Conservation (phyloP, 257 asterid genomes). For the Vinca minor region DNA sequence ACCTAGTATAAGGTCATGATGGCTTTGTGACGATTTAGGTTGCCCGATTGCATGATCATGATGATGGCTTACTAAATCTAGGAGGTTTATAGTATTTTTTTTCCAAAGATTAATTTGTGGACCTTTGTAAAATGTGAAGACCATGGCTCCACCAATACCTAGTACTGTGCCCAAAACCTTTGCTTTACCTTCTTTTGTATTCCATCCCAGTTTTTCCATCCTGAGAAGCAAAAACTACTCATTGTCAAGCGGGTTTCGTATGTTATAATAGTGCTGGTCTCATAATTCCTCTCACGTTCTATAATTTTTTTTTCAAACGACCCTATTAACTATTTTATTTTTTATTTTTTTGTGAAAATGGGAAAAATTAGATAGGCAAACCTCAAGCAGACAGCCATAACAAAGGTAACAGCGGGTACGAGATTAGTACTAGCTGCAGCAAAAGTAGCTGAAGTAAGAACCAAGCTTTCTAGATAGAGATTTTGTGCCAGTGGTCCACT, state of each 20-base stretch:
- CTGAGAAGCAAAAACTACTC: constrained; percentile 21
- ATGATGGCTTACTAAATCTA: constrained; percentile 23
- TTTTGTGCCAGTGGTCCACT: constrained; percentile 62
- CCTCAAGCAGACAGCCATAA: constrained; percentile 42
- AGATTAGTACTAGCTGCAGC: constrained; percentile 49
- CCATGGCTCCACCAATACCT: constrained; percentile 71
- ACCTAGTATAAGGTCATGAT: constrained; percentile 32
- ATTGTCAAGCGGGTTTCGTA: no score
- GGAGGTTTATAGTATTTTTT: constrained; percentile 43
- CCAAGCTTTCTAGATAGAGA: constrained; percentile 42
- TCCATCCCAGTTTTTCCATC: constrained; percentile 56
- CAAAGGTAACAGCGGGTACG: constrained; percentile 49
- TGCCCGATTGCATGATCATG: background rate
- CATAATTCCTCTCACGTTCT: no score
- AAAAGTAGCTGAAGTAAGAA: constrained; percentile 47
- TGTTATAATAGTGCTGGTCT: no score
- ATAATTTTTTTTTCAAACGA: no score
- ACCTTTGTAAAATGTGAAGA: constrained; percentile 66
- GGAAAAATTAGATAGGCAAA: constrained; percentile 7
- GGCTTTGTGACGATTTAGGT: background rate
- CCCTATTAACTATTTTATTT: no score
- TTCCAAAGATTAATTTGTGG: constrained; percentile 34
- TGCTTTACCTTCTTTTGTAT: constrained; percentile 52
- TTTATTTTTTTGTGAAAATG: background rate
- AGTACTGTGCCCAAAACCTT: constrained; percentile 54